Conservation (phyloP, 2,329 filamentous ascomycete genomes). For the Spiromastix sp. region DNA sequence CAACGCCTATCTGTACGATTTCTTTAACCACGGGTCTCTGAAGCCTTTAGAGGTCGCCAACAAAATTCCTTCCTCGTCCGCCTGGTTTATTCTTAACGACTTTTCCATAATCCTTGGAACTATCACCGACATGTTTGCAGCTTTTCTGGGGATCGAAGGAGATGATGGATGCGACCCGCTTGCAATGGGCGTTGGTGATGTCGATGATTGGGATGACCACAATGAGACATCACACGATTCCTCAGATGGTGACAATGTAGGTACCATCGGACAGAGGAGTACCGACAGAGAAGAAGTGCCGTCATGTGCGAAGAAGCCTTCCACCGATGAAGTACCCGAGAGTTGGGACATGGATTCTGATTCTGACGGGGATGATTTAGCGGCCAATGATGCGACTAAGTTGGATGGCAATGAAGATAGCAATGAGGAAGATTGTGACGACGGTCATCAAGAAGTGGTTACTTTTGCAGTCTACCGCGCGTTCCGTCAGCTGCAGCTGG, state of each 20-base stretch:
- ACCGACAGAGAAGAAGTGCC: constrained; percentile 1
- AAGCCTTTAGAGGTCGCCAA: constrained; percentile 53
- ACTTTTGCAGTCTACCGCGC: constrained; percentile 18
- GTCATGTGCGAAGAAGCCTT: constrained; percentile 20
- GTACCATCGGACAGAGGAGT: not conserved
- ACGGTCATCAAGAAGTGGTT: constrained; percentile 6
- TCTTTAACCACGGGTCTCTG: constrained; percentile 63
- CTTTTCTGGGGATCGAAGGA: constrained; percentile 19
- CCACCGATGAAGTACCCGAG: too few species aligned
- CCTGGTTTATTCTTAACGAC: constrained; percentile 64
- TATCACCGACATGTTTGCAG: constrained; percentile 15
- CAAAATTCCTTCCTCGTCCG: constrained; percentile 52
- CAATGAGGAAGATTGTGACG: constrained; percentile 6
- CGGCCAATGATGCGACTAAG: constrained; percentile 2
- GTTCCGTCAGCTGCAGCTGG: constrained; percentile 20
- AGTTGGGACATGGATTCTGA: constrained; percentile 17
- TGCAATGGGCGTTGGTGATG: constrained; percentile 12
- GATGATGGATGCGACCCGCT: constrained; percentile 19
- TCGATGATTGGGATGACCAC: constrained; percentile 5
- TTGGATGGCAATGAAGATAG: not conserved
- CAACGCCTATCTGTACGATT: constrained; percentile 52
- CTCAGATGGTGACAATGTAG: not conserved
- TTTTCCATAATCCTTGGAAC: constrained; percentile 43
- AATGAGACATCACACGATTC: not conserved
- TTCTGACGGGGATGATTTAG: constrained; percentile 9